Conservation (phyloP, 2,329 filamentous ascomycete genomes). For the Fusarium illudens region DNA sequence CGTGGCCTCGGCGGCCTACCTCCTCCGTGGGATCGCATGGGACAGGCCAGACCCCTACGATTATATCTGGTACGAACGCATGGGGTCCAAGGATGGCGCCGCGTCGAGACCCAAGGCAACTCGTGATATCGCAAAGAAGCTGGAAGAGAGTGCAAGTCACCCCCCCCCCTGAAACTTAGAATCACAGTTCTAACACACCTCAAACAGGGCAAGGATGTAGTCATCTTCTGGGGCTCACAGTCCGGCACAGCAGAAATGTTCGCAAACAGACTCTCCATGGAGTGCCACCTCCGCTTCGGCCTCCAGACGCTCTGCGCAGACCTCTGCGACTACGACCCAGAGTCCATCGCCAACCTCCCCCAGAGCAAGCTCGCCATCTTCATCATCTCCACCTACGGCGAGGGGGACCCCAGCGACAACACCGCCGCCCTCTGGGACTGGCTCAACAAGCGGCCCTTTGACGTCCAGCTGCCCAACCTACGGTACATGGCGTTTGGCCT, state of each 20-base stretch:
- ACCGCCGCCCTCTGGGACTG: constrained; percentile 44
- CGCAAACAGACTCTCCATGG: constrained; percentile 85
- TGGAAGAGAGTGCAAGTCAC: constrained; percentile 42
- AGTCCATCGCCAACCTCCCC: constrained; percentile 45
- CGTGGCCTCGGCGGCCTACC: constrained; percentile 44
- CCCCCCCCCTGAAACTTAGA: not conserved
- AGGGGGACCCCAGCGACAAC: constrained; percentile 54
- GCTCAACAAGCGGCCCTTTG: constrained; percentile 28
- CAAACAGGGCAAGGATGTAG: constrained; percentile 75
- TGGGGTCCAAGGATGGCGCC: constrained; percentile 47
- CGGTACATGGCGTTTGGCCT: constrained; percentile 50
- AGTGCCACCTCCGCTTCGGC: constrained; percentile 86
- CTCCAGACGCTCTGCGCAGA: constrained; percentile 84
- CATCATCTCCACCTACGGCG: constrained; percentile 51
- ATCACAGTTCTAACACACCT: not conserved
- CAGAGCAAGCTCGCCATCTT: constrained; percentile 46
- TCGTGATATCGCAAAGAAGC: constrained; percentile 53
- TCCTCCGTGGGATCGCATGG: constrained; percentile 55
- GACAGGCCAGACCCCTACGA: constrained; percentile 59
- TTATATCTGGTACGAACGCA: constrained; percentile 58
- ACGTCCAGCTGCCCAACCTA: constrained; percentile 33
- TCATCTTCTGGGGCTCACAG: constrained; percentile 94
- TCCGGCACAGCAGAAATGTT: constrained; percentile 96
- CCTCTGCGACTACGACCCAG: constrained; percentile 56
- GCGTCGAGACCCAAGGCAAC: constrained; percentile 47